A percentile compares a stretch with the other conserved stretches of the same genome.
These are phyloP conservation scores for Arabidopsis suecica DNA, from an alignment of 345 rosid genomes.

Conservation along the genomic window DNA sequence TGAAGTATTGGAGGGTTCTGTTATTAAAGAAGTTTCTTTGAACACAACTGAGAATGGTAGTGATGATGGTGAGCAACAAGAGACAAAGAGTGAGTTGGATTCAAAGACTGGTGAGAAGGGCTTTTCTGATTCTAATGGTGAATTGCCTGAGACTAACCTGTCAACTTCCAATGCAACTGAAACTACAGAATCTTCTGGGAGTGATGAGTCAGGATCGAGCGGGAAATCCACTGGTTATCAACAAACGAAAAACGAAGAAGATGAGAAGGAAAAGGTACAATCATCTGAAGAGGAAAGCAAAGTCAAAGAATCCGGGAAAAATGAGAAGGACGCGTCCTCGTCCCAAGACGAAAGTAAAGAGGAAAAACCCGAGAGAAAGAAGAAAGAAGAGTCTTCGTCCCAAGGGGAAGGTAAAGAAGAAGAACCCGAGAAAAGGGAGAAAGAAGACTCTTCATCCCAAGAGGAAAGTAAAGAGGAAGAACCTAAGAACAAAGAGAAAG, in stretches of 20 bases:
- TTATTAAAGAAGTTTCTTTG: constrained; percentile 37
- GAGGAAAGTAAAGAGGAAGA: constrained; percentile 34
- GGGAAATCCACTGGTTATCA: constrained; percentile 30
- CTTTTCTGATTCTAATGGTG: constrained; percentile 50
- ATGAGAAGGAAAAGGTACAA: constrained; percentile 23
- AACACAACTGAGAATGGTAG: constrained; percentile 27
- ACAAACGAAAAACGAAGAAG: constrained; percentile 39
- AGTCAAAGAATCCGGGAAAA: constrained; percentile 32
- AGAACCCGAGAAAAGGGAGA: constrained; percentile 36
- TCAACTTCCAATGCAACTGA: constrained; percentile 48
- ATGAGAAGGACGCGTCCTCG: constrained; percentile 39
- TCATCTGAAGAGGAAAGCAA: constrained; percentile 32
- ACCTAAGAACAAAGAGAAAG: constrained; percentile 42
- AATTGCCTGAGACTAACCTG: constrained; percentile 51
- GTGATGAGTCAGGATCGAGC: constrained; percentile 9
- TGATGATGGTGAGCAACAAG: constrained; percentile 45
- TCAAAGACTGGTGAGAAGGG: constrained; percentile 44
- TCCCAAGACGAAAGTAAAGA: constrained; percentile 33
- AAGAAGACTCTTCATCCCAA: constrained; percentile 31
- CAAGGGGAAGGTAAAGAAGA: background rate
- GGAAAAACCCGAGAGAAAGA: constrained; percentile 35
- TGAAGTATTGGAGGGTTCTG: constrained; percentile 37
- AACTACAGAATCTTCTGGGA: constrained; percentile 20
- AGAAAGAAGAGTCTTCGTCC: constrained; percentile 22
- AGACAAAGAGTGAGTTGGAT: constrained; percentile 22